Conservation (phyloP, 179 eudicot species). For the Actinidia chinensis region DNA sequence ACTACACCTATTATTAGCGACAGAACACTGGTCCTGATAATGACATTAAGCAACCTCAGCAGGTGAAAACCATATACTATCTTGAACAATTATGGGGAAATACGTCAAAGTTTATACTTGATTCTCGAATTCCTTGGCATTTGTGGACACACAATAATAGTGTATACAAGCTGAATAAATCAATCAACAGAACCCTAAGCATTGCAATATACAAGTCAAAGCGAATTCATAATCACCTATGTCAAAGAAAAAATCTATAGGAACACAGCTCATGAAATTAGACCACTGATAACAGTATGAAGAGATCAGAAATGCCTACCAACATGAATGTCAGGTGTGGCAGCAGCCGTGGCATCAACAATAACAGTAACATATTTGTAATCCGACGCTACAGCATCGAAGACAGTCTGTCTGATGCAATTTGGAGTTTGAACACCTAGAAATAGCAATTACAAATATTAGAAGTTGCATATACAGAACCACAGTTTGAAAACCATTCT, state of each 20-base stretch:
- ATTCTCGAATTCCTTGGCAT: background rate
- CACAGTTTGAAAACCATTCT: background rate
- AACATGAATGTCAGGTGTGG: constrained; percentile 73
- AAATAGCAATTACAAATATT: background rate
- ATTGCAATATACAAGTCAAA: background rate
- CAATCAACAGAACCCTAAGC: background rate
- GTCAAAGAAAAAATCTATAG: background rate
- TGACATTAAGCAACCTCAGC: background rate
- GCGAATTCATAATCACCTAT: background rate
- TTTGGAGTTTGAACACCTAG: constrained; percentile 98
- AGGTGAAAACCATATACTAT: too few relatives aligned
- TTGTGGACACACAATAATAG: background rate
- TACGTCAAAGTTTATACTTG: too few relatives aligned
- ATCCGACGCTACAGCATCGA: constrained; percentile 92
- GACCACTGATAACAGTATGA: background rate
- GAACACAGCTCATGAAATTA: background rate
- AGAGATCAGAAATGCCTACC: constrained; percentile 40
- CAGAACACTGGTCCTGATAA: background rate
- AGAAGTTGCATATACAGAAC: constrained; percentile 4
- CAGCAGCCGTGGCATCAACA: constrained; percentile 93
- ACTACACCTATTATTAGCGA: background rate
- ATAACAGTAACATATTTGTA: constrained; percentile 75
- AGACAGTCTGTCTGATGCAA: constrained; percentile 89
- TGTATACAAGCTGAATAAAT: background rate
- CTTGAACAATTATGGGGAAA: too few relatives aligned